phyloP scores from a whole-genome alignment of 1,284 basidiomycete genomes.

The Tetrapyrgos nigripes region DNA sequence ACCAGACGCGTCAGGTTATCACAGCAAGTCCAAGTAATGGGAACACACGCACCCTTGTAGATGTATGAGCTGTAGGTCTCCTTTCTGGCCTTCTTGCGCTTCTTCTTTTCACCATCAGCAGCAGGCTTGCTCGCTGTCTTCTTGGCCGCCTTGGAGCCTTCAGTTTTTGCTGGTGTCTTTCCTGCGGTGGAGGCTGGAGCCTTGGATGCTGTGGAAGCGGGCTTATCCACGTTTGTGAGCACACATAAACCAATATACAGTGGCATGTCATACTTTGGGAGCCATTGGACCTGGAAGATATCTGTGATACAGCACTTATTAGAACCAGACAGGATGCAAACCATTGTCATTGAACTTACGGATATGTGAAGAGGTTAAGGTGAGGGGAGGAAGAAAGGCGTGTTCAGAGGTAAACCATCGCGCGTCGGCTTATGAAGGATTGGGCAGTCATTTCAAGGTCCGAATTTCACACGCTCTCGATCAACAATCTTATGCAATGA shows the following conservation, averaged over 20 bases:
- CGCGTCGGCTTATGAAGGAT: neutral
- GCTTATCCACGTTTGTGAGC: constrained; percentile 23
- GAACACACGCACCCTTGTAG: constrained; percentile 73
- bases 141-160: constrained; percentile 75
- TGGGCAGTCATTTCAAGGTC: neutral
- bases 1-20: constrained; percentile 3
- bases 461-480: neutral
- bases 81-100: constrained; percentile 85
- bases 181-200: constrained; percentile 78
- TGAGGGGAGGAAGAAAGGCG: no score
- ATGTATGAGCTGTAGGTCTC: constrained; percentile 93
- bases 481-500: constrained; percentile 1
- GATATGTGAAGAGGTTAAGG: no score
- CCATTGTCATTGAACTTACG: no score
- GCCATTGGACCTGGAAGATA: constrained; percentile 16
- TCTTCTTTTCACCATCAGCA: constrained; percentile 81
- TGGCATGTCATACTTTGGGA: constrained; percentile 12
- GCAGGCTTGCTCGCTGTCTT: constrained; percentile 60
- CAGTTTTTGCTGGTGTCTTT: constrained; percentile 77
- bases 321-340: no score
- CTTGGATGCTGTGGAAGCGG: constrained; percentile 80
- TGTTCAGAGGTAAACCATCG: no score
- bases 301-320: no score
- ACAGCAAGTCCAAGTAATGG: constrained; percentile 4
- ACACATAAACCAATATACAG: neutral